Base-by-base conservation (phyloP, 148 eudicot genomes). In the Cornus kousa region DNA sequence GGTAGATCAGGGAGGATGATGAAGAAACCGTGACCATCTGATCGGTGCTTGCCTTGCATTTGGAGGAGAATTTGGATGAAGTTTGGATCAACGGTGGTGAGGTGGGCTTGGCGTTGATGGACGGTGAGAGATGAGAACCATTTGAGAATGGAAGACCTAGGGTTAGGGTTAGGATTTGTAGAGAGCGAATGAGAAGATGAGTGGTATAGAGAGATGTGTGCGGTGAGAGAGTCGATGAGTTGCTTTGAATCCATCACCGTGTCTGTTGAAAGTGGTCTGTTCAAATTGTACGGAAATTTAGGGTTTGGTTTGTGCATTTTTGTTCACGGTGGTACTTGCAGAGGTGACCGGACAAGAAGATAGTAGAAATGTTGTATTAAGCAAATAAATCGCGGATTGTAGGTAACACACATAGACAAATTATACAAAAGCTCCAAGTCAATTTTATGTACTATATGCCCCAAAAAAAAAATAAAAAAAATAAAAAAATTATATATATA, bases 181-280 rank as follows among this genome's bases (percentile, higher is more conserved):
- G 74, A 35, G n/a, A 78, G 40, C 12, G 70, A 66, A 6, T 37
- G 75, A 19, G 43, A 64, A 11, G 84, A 80, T 6, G 87, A 60
- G 75, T 87, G 65, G 91, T 92, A 96, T 72, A 96, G 87, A 73
- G 98, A 92, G 86, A 96, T 88, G 89, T 93, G 94, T 9, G 99
- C 85, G 53, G 98, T 96, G 76, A 96, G 90, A 5, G 90, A 84
- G 86, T 91, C 97, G 69, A 90, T 67, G 65, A 96, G 77, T 66
- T 89, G 93, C 46, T 88, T 88, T 24, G 97, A 78, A 72, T 80
- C 88, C 90, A 89, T 90, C 23, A 77, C 43, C 19, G 68, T 2
- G 68, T 33, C 20, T n/a, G 68, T 59, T 33, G 7, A 57, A 31
- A 65, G 23, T 39, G n/a, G 55, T 9, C 31, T 53, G 59, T 37